Percentiles rank a stretch among this genome's conserved stretches.
phyloP scores from a whole-genome alignment of 2,329 filamentous ascomycete genomes.

The Colletotrichum tropicale region DNA sequence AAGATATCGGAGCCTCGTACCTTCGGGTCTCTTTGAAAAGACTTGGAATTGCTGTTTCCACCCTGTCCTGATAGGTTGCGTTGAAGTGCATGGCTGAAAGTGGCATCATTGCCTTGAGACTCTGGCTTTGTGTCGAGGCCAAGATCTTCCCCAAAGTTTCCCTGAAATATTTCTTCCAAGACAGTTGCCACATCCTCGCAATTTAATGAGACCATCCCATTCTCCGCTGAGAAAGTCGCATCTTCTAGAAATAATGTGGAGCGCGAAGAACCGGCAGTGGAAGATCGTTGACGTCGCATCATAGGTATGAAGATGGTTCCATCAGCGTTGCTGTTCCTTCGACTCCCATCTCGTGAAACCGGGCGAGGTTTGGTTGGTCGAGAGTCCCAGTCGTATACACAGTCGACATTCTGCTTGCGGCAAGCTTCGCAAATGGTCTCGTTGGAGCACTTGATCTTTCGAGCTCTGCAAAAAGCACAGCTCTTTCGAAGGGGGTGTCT shows the following conservation, averaged over 20 bases:
- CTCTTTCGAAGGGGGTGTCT: constrained; percentile 38
- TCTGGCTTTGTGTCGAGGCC: background rate
- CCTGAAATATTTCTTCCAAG: background rate
- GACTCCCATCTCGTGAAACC: constrained; percentile 27
- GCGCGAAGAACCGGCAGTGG: background rate
- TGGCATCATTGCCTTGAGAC: background rate
- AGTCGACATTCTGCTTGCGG: constrained; percentile 38
- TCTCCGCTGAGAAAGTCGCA: background rate
- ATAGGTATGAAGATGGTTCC: background rate
- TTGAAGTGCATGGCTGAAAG: background rate
- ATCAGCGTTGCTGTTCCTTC: background rate
- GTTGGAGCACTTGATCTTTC: constrained; percentile 43
- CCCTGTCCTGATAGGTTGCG: background rate
- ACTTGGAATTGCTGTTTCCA: background rate
- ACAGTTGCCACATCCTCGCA: background rate
- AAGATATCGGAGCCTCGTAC: background rate
- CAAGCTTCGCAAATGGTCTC: constrained; percentile 41
- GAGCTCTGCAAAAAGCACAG: constrained; percentile 40
- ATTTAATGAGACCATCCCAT: background rate
- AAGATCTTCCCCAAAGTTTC: background rate
- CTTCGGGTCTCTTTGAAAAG: background rate
- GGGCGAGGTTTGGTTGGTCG: constrained; percentile 31
- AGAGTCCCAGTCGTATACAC: constrained; percentile 42
- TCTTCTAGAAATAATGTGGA: background rate
- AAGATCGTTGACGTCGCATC: background rate